Percentiles rank a stretch among this genome's conserved stretches.
phyloP scores from a whole-genome alignment of 768 basidiomycete species.

The Pisolithus orientalis region DNA sequence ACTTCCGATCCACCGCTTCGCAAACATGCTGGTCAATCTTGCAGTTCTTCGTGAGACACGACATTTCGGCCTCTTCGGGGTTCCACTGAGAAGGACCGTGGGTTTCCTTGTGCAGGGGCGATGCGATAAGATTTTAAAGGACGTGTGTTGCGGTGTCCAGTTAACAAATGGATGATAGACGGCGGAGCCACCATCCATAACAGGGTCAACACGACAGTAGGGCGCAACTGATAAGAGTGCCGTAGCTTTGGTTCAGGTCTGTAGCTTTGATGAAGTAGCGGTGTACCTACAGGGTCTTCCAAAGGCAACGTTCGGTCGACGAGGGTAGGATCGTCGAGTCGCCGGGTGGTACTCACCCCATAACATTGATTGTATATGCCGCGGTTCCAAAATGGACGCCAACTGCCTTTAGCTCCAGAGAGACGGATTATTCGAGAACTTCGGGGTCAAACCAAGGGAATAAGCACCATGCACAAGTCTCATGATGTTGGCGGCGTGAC shows the following conservation, averaged over 20 bases:
- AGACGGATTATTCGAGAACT: constrained; percentile 36
- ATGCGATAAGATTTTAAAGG: constrained; percentile 30
- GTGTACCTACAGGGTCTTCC: constrained; percentile 36
- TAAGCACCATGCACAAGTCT: too few species aligned
- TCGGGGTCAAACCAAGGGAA: constrained; percentile 34
- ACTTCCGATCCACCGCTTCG: constrained; percentile 16
- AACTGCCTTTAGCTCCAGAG: constrained; percentile 40
- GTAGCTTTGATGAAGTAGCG: constrained; percentile 35
- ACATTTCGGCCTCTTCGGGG: constrained; percentile 34
- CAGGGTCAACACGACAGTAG: too few species aligned
- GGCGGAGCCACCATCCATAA: neutral
- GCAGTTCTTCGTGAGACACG: constrained; percentile 20
- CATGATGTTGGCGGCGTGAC: too few species aligned
- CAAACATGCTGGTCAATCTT: constrained; percentile 19
- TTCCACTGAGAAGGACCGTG: constrained; percentile 33
- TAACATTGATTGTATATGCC: constrained; percentile 38
- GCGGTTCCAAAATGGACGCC: constrained; percentile 36
- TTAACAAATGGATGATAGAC: constrained; percentile 15
- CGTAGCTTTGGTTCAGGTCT: constrained; percentile 28
- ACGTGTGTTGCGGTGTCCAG: constrained; percentile 34
- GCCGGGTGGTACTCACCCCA: constrained; percentile 25
- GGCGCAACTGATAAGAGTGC: constrained; percentile 18
- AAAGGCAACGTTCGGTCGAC: constrained; percentile 10
- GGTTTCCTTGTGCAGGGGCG: constrained; percentile 30
- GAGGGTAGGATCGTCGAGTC: too few species aligned